Percentiles rank a stretch among this genome's conserved stretches.
Conservation (phyloP, 768 basidiomycete genomes). For the Chiua virens region DNA sequence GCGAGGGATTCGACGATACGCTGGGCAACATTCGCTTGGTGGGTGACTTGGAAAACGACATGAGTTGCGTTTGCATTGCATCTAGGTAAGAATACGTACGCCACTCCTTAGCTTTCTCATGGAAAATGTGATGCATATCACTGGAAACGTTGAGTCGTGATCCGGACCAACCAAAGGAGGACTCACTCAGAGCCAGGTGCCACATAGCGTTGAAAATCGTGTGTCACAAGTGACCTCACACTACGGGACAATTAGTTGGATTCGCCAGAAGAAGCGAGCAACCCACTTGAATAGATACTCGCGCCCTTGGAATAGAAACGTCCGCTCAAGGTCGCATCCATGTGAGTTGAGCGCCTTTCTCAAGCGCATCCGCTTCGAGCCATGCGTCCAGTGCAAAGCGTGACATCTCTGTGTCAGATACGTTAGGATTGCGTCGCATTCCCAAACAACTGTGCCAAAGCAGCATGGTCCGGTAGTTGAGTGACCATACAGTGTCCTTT, state of each 20-base stretch:
- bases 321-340: slow-evolving; percentile 64
- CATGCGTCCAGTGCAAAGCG: slow-evolving; percentile 68
- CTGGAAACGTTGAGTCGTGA: slow-evolving; percentile 27
- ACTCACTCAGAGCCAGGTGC: slow-evolving; percentile 58
- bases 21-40: slow-evolving; percentile 59
- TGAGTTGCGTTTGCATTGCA: slow-evolving; percentile 2
- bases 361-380: slow-evolving; percentile 68
- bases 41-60: slow-evolving; percentile 45
- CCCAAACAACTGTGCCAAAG: slow-evolving; percentile 74
- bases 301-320: slow-evolving; percentile 67
- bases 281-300: slow-evolving; percentile 79
- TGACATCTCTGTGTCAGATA: slow-evolving; percentile 51
- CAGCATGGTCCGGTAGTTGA: slow-evolving; percentile 66
- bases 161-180: not conserved
- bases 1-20: slow-evolving; percentile 60
- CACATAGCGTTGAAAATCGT: slow-evolving; percentile 65
- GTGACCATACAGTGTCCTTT: slow-evolving; percentile 75
- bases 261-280: not conserved
- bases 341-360: slow-evolving; percentile 61
- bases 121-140: slow-evolving; percentile 45
- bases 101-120: slow-evolving; percentile 67
- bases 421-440: slow-evolving; percentile 45
- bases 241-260: slow-evolving; percentile 34
- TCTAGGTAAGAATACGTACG: slow-evolving; percentile 41
- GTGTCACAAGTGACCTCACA: slow-evolving; percentile 66